Base-by-base conservation (phyloP, 257 asterid genomes). In the Capsicum rhomboideum region DNA sequence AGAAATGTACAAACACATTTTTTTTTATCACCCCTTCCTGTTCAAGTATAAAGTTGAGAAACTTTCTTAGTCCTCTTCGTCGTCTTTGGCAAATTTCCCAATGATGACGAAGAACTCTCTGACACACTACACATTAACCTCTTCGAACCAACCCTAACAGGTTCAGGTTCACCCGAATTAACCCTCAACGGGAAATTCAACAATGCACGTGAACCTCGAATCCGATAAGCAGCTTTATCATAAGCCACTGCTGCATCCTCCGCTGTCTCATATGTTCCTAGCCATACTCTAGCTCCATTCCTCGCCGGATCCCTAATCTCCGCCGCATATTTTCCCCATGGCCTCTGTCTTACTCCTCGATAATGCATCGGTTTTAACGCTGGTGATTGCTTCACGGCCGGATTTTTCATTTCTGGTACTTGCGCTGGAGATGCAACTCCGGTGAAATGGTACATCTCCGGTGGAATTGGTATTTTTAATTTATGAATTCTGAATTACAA, bases 241-340 rank as follows among this genome's bases (percentile, higher is more conserved):
- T 89, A 89, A 3, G 92, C 90, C 31, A 87, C 14, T 1, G 90
- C 92, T 0, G 90, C 92, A 44, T 89, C 89, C 77, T 87, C 89
- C 29, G 89, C 90, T 12, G 88, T 87, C 84, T 85, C 86, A 31
- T 67, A 89, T 0, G 92, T 89, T 10, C 92, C 90, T 0, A 89
- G 44, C 92, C 92, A 89, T 2, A 86, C 86, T 0, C 92, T 84
- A 11, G 89, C 87, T 1, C 92, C 92, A 34, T 88, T 87, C 46
- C 80, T 86, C 26, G 88, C 86, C 12, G 92, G 92, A 40, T 89
- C 90, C 68, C 92, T 84, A 55, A 87, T 89, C 84, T 89, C 92
- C 12, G 90, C 90, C 20, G 92, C 90, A 3, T 79, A 89, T 69
- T 86, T 89, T 53, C 92, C 92, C 89, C 92, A 89, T 10, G 92